Conservation (phyloP, 345 rosid species). For the Sonneratia caseolaris region DNA sequence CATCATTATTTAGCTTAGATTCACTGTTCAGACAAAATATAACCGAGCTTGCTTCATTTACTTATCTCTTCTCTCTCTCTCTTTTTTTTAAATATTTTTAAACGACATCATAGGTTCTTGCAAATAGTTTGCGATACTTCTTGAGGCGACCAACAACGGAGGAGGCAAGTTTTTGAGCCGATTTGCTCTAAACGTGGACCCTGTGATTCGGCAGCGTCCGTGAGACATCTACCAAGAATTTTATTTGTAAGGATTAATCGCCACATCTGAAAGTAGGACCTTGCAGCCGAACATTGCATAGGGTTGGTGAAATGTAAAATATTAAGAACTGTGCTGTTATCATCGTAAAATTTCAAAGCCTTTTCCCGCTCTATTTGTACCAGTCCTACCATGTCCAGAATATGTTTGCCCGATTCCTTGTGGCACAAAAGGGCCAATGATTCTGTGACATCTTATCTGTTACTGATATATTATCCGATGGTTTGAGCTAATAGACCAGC, state of each 20-base stretch:
- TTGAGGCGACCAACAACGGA: slow-evolving; percentile 46
- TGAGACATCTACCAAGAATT: background rate
- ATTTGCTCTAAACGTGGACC: background rate
- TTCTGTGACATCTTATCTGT: background rate
- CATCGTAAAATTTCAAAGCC: background rate
- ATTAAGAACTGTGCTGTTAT: background rate
- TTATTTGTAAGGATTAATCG: background rate
- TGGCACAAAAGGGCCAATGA: background rate
- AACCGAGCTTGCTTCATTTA: background rate
- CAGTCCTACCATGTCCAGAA: background rate
- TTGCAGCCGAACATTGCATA: background rate
- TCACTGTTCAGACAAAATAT: background rate
- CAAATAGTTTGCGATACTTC: slow-evolving; percentile 42
- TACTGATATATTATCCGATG: background rate
- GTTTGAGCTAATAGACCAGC: too few relatives aligned
- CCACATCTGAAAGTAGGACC: background rate
- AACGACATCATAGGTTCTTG: slow-evolving; percentile 29
- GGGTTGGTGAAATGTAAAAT: background rate
- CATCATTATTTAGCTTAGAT: background rate
- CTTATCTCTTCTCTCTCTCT: background rate
- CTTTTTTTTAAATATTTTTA: background rate
- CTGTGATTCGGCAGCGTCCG: background rate
- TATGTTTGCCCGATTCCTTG: background rate
- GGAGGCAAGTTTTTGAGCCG: slow-evolving; percentile 39
- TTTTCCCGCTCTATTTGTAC: background rate